Conservation (phyloP, 768 basidiomycete genomes). For the Xanthoconium stramineum region DNA sequence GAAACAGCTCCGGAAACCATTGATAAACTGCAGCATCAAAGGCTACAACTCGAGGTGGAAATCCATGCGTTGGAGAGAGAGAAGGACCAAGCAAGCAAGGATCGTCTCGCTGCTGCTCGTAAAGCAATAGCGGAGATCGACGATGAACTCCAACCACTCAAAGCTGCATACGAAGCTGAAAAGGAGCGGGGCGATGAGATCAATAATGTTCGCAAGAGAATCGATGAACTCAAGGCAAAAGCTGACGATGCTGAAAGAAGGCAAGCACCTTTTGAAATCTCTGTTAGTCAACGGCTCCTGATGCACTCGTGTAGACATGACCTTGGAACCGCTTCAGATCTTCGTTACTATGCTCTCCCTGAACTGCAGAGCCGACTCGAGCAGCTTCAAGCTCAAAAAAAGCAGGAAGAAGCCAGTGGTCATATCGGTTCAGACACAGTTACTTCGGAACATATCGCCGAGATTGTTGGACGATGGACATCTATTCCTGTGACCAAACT, state of each 20-base stretch:
- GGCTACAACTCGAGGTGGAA: slow-evolving; percentile 90
- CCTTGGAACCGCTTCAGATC: slow-evolving; percentile 76
- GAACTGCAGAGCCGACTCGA: slow-evolving; percentile 76
- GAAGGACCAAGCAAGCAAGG: slow-evolving; percentile 85
- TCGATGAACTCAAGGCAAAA: slow-evolving; percentile 90
- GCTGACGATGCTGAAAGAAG: slow-evolving; percentile 89
- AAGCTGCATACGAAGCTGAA: slow-evolving; percentile 83
- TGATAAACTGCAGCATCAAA: slow-evolving; percentile 84
- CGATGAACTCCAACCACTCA: slow-evolving; percentile 78
- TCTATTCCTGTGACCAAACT: slow-evolving; percentile 86
- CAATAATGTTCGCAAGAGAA: slow-evolving; percentile 67
- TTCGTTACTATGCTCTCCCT: slow-evolving; percentile 90
- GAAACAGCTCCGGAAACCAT: slow-evolving; percentile 95
- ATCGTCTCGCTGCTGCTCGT: slow-evolving; percentile 67
- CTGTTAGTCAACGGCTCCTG: neutral
- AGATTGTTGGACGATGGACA: slow-evolving; percentile 93
- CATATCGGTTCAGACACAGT: slow-evolving; percentile 64
- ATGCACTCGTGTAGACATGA: slow-evolving; percentile 47
- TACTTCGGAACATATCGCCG: slow-evolving; percentile 86
- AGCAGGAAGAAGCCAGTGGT: slow-evolving; percentile 61
- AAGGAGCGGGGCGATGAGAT: slow-evolving; percentile 82
- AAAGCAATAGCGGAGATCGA: slow-evolving; percentile 83
- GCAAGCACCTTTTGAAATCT: slow-evolving; percentile 35
- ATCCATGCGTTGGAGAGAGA: slow-evolving; percentile 93
- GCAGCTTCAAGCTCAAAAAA: slow-evolving; percentile 68